phyloP scores from a whole-genome alignment of 306 rosid species.

The Fragaria ananassa region DNA sequence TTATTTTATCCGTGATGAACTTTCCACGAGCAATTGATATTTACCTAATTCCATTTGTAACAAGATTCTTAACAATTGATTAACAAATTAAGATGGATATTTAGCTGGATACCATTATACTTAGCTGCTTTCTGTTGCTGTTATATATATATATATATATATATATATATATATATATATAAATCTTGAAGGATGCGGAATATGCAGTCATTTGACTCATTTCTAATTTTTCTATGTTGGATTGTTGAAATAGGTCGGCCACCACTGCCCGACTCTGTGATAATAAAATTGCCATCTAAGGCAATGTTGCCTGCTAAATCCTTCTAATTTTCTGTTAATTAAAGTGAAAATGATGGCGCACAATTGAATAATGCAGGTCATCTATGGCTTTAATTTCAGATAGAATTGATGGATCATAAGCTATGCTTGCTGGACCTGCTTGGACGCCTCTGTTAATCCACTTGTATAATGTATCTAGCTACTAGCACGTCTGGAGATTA shows the following conservation, averaged over 20 bases:
- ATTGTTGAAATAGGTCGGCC: slow-evolving; percentile 17
- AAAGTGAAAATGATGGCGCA: slow-evolving; percentile 28
- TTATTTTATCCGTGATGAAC: not conserved
- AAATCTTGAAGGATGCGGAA: slow-evolving; percentile 32
- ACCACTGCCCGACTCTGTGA: slow-evolving; percentile 18
- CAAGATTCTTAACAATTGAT: not conserved
- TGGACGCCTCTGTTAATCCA: not conserved
- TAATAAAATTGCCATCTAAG: not conserved
- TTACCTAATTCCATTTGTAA: not conserved
- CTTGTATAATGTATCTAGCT: not conserved
- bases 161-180: slow-evolving; percentile 10
- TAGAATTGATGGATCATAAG: not conserved
- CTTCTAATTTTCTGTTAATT: not conserved
- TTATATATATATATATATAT: slow-evolving; percentile 17
- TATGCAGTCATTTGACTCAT: slow-evolving; percentile 23
- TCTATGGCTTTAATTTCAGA: not conserved
- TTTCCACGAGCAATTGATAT: slow-evolving; percentile 3
- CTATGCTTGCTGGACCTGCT: not conserved
- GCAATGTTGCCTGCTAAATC: slow-evolving; percentile 23
- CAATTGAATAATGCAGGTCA: slow-evolving; percentile 8
- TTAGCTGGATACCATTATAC: slow-evolving; percentile 16
- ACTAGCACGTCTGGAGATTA: not conserved
- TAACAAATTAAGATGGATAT: slow-evolving; percentile 2
- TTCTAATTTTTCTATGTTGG: not conserved
- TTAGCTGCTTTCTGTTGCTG: slow-evolving; percentile 3